Base-by-base conservation (phyloP, 176 grass and related monocot genomes). In the Oryza meridionalis region DNA sequence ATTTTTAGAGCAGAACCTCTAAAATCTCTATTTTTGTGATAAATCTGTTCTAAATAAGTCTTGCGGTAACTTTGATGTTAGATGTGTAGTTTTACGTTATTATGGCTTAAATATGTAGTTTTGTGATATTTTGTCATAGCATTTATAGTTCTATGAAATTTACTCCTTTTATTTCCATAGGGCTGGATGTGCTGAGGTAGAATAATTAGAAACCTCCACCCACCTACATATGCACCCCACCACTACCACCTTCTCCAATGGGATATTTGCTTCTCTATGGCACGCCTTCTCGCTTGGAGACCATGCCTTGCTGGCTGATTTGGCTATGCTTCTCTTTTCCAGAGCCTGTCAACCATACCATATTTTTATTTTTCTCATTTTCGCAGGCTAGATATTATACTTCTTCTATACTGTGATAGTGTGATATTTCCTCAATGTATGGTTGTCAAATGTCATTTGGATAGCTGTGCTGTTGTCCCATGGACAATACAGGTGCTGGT, bases 381-480 rank as follows among this genome's bases (percentile, higher is more conserved):
- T 24, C 3, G 7, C 19, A 62, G 21, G n/a, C 24, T 24, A 62
- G 58, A 24, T 62, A 24, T 62, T 62, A 11, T 24, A 11, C 0
- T 10, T 62, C 6, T 61, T 61, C n/a, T 62, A 9, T 62, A 62
- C 9, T 10, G n/a, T 24, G 21, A 19, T 59, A 55, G 5, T 55
- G 5, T n/a, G 2, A 2, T 59, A 8, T 9, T 22, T 62, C 3
- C 58, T 62, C 19, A 62, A 11, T 72, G 9, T 25, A 4, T 32
- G 38, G 2, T 33, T 69, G 32, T 22, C 21, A 15, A 38, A 49
- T 55, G 16, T 21, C 2, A 25, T 73, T 59, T 77, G 11, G 40
- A 24, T 32, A 85, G n/a, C 66, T 5, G 45, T 85, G 37, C 50
- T 35, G 31, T 71, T 85, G 26, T 22, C 67, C 26, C 26, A 50